phyloP scores from a whole-genome alignment of 1,139 yeast genomes.

The Yamadazyma trypodendri region DNA sequence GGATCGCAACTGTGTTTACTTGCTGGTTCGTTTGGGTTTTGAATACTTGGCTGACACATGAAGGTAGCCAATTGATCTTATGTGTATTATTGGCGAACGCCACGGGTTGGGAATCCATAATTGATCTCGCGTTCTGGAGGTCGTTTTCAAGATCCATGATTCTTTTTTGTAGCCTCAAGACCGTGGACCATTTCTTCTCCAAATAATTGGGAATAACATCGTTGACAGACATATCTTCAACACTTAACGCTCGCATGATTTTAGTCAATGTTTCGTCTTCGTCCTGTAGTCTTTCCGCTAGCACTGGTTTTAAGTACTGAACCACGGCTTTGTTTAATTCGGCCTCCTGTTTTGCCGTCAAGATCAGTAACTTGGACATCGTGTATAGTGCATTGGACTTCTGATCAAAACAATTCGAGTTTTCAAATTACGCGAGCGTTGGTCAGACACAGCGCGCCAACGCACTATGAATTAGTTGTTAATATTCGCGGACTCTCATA shows the following conservation, averaged over 20 bases:
- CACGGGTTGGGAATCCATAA: slow-evolving; percentile 36
- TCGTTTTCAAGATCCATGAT: slow-evolving; percentile 60
- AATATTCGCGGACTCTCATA: no score
- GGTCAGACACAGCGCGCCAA: no score
- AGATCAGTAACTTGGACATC: slow-evolving; percentile 24
- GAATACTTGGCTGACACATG: slow-evolving; percentile 47
- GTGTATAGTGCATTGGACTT: not conserved
- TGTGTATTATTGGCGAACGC: slow-evolving; percentile 19
- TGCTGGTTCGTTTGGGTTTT: slow-evolving; percentile 56
- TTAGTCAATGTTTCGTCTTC: slow-evolving; percentile 11
- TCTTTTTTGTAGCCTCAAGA: slow-evolving; percentile 72
- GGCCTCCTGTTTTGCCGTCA: slow-evolving; percentile 49
- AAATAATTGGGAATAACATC: slow-evolving; percentile 50
- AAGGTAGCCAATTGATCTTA: slow-evolving; percentile 71
- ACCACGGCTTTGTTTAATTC: slow-evolving; percentile 58
- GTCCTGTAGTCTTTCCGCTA: slow-evolving; percentile 18
- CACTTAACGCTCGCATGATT: slow-evolving; percentile 18
- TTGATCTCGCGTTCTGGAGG: slow-evolving; percentile 37
- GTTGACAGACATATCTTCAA: slow-evolving; percentile 14
- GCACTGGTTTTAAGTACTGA: slow-evolving; percentile 47
- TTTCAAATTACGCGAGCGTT: not conserved
- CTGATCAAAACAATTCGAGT: not conserved
- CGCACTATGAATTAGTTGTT: no score
- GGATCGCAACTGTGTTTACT: slow-evolving; percentile 65
- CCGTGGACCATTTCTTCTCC: slow-evolving; percentile 89